phyloP scores from a whole-genome alignment of 1,139 yeast species.

The Protomyces gravidus region DNA sequence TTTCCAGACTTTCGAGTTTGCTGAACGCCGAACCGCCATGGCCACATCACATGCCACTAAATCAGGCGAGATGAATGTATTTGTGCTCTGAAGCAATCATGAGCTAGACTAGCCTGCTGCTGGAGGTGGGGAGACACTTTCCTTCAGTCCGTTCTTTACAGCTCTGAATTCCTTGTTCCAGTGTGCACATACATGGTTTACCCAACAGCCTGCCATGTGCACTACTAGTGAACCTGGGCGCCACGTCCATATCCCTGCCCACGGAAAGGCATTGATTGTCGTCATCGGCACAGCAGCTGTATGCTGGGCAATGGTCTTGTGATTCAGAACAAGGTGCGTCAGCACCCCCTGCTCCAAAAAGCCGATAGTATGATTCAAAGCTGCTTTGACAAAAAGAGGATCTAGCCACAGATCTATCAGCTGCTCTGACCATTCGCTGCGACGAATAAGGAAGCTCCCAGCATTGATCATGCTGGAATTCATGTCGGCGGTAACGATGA shows the following conservation, averaged over 20 bases:
- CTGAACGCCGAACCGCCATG: no score
- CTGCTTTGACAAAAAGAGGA: slow-evolving; percentile 29
- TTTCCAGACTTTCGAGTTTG: no score
- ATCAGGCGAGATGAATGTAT: no score
- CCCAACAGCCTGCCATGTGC: slow-evolving; percentile 37
- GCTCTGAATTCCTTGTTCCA: neutral
- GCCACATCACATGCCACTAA: no score
- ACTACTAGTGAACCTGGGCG: slow-evolving; percentile 33
- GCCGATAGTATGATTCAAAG: slow-evolving; percentile 33
- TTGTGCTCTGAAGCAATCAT: no score
- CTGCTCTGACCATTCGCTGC: slow-evolving; percentile 36
- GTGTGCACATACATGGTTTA: slow-evolving; percentile 10
- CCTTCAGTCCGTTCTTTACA: neutral
- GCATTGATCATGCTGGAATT: slow-evolving; percentile 40
- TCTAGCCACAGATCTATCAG: slow-evolving; percentile 38
- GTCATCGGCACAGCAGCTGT: slow-evolving; percentile 43
- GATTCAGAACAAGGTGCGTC: slow-evolving; percentile 31
- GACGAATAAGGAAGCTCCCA: slow-evolving; percentile 42
- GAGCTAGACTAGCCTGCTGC: no score
- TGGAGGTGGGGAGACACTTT: neutral
- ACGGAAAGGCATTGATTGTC: slow-evolving; percentile 38
- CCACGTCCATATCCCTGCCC: slow-evolving; percentile 32
- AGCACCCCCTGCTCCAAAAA: slow-evolving; percentile 36
- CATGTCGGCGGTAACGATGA: slow-evolving; percentile 35
- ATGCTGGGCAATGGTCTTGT: slow-evolving; percentile 31